Evolutionary conservation across 179 eudicot genomes (phyloP).

Genomic region (Pouteria campechiana): DNA sequence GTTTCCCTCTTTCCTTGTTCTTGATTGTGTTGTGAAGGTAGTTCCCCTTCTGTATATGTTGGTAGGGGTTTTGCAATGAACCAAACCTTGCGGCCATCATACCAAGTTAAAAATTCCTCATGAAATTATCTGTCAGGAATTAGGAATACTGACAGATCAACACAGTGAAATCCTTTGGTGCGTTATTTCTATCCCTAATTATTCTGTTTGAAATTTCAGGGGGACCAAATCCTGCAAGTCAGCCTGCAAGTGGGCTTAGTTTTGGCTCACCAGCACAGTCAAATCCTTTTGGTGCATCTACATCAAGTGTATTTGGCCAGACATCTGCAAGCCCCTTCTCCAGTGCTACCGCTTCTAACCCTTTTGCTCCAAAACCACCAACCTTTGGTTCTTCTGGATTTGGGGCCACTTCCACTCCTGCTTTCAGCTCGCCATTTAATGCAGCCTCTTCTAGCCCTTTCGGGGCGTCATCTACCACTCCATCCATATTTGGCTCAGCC

Average conservation of each 20-base stretch:
- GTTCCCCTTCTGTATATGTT: too few species aligned
- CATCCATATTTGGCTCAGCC: slow-evolving; percentile 43
- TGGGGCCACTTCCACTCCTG: slow-evolving; percentile 40
- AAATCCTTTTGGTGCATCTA: slow-evolving; percentile 43
- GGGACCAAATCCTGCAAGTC: slow-evolving; percentile 83
- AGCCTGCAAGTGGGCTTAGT: slow-evolving; percentile 38
- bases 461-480: slow-evolving; percentile 46
- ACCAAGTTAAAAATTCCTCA: too few species aligned
- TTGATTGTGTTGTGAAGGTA: too few species aligned
- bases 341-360: slow-evolving; percentile 44
- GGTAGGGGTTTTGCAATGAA: too few species aligned
- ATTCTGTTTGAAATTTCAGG: slow-evolving; percentile 35
- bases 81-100: too few species aligned
- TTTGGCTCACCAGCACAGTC: slow-evolving; percentile 47
- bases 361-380: slow-evolving; percentile 57
- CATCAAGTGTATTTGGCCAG: slow-evolving; percentile 57
- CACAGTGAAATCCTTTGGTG: too few species aligned
- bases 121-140: too few species aligned
- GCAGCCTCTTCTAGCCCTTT: slow-evolving; percentile 41
- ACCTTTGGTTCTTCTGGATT: slow-evolving; percentile 38
- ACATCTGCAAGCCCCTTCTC: slow-evolving; percentile 64
- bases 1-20: too few species aligned
- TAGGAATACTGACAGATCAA: too few species aligned
- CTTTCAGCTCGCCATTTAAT: slow-evolving; percentile 50
- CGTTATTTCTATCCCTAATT: too few species aligned